Evolutionary conservation across 306 rosid species (phyloP).

Genomic region (Begonia masoniana): DNA sequence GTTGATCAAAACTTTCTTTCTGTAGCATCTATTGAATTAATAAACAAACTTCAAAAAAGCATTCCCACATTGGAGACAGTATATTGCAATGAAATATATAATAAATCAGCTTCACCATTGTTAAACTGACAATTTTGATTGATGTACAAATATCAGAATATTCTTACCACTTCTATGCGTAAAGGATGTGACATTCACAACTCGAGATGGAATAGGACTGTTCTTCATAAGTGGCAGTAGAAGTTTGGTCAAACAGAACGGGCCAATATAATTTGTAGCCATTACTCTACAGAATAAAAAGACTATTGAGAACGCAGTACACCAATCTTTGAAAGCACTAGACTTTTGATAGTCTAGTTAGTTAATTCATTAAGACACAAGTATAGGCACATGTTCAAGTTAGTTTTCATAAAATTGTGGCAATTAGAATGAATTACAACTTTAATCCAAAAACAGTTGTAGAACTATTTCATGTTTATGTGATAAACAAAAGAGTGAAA

Average conservation of each 20-base stretch:
- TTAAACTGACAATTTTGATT: no score
- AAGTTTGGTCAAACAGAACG: slow-evolving; percentile 57
- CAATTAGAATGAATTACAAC: no score
- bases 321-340: not conserved
- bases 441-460: no score
- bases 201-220: slow-evolving; percentile 56
- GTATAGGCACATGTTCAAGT: no score
- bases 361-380: not conserved
- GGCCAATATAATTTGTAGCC: slow-evolving; percentile 69
- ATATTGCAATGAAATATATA: no score
- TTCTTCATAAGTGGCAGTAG: slow-evolving; percentile 59
- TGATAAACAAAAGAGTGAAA: slow-evolving; percentile 5
- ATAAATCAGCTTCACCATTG: no score
- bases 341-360: not conserved
- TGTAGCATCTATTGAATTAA: no score
- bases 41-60: no score
- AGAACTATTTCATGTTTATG: no score
- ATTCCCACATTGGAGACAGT: no score
- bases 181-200: slow-evolving; percentile 80
- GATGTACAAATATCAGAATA: not conserved
- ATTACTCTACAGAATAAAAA: slow-evolving; percentile 45
- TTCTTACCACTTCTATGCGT: slow-evolving; percentile 67
- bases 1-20: no score
- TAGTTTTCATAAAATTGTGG: no score
- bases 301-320: slow-evolving; percentile 1